Conservation (phyloP, 306 rosid species). For the Styphnolobium japonicum region DNA sequence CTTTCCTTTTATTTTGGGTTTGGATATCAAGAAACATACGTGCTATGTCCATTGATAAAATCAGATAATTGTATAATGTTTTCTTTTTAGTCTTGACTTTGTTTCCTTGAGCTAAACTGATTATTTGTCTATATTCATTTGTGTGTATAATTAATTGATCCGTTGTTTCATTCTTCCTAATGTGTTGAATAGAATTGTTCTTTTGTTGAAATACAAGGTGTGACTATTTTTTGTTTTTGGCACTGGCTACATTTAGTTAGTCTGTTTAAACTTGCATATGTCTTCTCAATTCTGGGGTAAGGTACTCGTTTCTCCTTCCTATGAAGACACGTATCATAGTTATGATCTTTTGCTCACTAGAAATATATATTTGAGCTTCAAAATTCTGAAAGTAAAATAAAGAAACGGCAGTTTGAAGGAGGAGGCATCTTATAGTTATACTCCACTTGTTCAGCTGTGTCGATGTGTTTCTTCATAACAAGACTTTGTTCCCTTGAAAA, state of each 20-base stretch:
- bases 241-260: not conserved
- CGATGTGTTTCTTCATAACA: not conserved
- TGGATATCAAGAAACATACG: conserved; percentile 31
- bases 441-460: not conserved
- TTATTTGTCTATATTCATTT: conserved; percentile 33
- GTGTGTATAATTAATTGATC: conserved; percentile 47
- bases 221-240: not conserved
- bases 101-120: conserved; percentile 23
- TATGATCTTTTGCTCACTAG: not conserved
- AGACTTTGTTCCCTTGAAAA: not conserved
- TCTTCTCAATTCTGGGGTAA: not conserved
- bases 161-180: conserved; percentile 43
- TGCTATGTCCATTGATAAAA: conserved; percentile 25
- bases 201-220: conserved; percentile 22
- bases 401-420: too few species aligned
- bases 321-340: too few species aligned
- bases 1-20: conserved; percentile 27
- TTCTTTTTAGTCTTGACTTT: conserved; percentile 19
- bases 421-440: too few species aligned
- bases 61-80: conserved; percentile 53
- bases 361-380: not conserved
- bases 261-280: not conserved
- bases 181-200: conserved; percentile 31
- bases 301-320: not conserved
- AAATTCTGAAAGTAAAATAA: not conserved